Conservation (phyloP, 73 alveolate species). For the Stentor roeselii region DNA sequence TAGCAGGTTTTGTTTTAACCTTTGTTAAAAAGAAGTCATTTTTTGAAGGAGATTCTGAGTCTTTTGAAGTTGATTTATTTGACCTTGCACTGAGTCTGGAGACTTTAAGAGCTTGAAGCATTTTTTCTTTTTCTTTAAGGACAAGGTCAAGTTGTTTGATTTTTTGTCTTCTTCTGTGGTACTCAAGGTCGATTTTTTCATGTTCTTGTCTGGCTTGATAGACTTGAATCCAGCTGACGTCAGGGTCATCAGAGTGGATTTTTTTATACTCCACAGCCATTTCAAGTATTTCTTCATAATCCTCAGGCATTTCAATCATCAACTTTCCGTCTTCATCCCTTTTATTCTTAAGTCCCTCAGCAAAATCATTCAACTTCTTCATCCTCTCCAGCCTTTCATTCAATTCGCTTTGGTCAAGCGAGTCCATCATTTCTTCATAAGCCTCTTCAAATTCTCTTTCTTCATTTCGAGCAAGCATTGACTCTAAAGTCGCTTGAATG, state of each 20-base stretch:
- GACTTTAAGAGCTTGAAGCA: background rate
- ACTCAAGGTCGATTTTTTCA: background rate
- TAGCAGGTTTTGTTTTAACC: background rate
- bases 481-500: background rate
- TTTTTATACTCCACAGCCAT: slow-evolving; percentile 1
- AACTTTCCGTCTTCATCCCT: background rate
- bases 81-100: background rate
- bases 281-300: slow-evolving; percentile 1
- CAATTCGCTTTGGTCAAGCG: background rate
- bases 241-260: background rate
- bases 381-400: background rate
- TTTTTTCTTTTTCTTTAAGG: slow-evolving; percentile 3
- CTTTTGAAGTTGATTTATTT: background rate
- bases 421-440: background rate
- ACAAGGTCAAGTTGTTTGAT: slow-evolving; percentile 13
- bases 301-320: slow-evolving; percentile 2
- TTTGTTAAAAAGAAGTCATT: background rate
- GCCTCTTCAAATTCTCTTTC: background rate
- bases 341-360: background rate
- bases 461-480: background rate
- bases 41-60: background rate
- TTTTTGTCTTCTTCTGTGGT: background rate
- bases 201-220: background rate
- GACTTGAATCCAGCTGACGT: background rate
- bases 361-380: background rate